Conservation (phyloP, 192 early-diverging fungal species). For the Backusella mclennaniae region DNA sequence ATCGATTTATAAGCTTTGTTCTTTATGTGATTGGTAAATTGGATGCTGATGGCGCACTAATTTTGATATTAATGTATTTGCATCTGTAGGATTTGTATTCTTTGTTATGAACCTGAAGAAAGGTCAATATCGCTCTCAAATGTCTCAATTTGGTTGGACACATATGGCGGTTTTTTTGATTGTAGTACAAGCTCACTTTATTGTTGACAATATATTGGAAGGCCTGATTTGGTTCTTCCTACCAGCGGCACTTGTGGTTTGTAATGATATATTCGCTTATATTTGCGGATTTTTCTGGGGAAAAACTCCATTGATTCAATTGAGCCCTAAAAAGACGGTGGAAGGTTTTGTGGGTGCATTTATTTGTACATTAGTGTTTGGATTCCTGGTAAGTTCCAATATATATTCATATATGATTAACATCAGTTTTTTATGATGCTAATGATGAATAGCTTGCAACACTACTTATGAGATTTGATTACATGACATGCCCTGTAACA, state of each 20-base stretch:
- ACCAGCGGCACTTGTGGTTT: constrained; percentile 85
- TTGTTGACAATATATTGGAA: constrained; percentile 97
- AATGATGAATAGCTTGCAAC: constrained; percentile 37
- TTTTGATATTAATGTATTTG: not conserved
- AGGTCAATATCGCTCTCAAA: constrained; percentile 93
- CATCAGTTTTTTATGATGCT: not conserved
- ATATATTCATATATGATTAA: not conserved
- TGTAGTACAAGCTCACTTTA: constrained; percentile 92
- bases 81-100: constrained; percentile 69
- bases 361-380: constrained; percentile 84
- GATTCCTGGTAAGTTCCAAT: constrained; percentile 60
- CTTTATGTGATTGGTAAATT: constrained; percentile 80
- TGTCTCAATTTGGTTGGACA: constrained; percentile 95
- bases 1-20: constrained; percentile 90
- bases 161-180: constrained; percentile 95
- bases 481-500: constrained; percentile 62
- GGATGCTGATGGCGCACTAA: not conserved
- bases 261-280: constrained; percentile 96
- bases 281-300: constrained; percentile 96
- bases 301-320: constrained; percentile 81
- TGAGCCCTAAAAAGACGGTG: constrained; percentile 98
- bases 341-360: constrained; percentile 95
- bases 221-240: constrained; percentile 97
- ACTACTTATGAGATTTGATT: constrained; percentile 50
- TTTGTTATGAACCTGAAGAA: constrained; percentile 94